Percentiles rank a stretch among this genome's conserved stretches.
Evolutionary conservation across 208 protist genomes (phyloP).

Genomic region (Porcisia deanei): DNA sequence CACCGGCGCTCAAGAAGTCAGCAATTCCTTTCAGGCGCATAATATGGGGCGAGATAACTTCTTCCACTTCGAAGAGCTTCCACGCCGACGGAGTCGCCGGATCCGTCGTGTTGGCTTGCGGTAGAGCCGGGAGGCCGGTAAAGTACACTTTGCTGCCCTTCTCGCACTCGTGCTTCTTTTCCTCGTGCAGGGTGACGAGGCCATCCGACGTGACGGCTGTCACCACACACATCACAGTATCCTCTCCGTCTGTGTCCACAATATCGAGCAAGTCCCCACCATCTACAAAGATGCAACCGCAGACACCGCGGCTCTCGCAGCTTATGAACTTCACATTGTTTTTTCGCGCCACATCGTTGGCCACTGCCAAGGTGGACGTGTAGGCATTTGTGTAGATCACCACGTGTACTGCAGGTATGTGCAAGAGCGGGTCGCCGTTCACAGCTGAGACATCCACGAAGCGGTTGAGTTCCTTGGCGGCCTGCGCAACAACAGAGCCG

Average conservation of each 20-base stretch:
- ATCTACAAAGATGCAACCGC: conserved; percentile 86
- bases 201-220: conserved; percentile 68
- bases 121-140: conserved; percentile 59
- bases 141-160: conserved; percentile 83
- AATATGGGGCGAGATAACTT: conserved; percentile 74
- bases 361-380: conserved; percentile 51
- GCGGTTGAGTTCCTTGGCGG: conserved; percentile 88
- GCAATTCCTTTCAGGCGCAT: conserved; percentile 56
- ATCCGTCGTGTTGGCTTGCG: conserved; percentile 44
- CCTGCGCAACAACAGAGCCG: conserved; percentile 45
- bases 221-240: conserved; percentile 79
- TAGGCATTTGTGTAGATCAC: conserved; percentile 80
- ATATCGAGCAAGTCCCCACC: conserved; percentile 63
- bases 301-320: conserved; percentile 81
- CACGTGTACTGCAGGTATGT: conserved; percentile 50
- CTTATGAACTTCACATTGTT: conserved; percentile 78
- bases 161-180: conserved; percentile 89
- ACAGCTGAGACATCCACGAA: conserved; percentile 76
- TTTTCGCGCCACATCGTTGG: conserved; percentile 59
- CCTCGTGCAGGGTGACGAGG: conserved; percentile 84
- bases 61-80: conserved; percentile 66
- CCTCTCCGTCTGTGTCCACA: conserved; percentile 86
- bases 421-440: conserved; percentile 23
- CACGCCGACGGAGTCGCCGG: conserved; percentile 28
- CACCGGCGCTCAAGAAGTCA: conserved; percentile 9